These are phyloP conservation scores for Aphelidium insulamus DNA, from an alignment of 371 early-diverging fungal genomes.

Conservation along the genomic window DNA sequence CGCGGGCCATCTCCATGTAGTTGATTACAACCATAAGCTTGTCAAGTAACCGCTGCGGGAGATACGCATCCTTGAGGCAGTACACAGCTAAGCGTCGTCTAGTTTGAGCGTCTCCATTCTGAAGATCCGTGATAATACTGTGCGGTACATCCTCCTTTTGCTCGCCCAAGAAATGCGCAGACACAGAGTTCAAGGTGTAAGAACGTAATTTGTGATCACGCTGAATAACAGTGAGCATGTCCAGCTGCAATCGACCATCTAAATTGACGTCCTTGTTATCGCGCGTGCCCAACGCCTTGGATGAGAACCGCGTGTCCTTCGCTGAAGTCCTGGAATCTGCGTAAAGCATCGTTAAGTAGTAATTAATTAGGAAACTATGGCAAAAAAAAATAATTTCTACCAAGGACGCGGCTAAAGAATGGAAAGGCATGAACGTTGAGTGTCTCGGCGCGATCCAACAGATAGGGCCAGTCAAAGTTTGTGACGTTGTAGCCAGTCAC, in stretches of 20 bases:
- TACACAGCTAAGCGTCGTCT: conserved; percentile 94
- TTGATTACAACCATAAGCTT: conserved; percentile 95
- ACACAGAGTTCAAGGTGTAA: conserved; percentile 94
- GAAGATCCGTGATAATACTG: conserved; percentile 90
- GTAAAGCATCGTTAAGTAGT: conserved; percentile 1
- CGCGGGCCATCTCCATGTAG: conserved; percentile 97
- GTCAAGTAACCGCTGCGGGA: conserved; percentile 91
- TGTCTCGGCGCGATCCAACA: conserved; percentile 77
- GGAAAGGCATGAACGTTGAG: conserved; percentile 55
- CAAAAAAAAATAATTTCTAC: neutral
- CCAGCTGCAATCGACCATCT: conserved; percentile 91
- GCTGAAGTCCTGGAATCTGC: conserved; percentile 35
- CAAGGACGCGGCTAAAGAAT: conserved; percentile 55
- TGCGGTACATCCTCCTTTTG: conserved; percentile 99
- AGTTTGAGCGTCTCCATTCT: conserved; percentile 86
- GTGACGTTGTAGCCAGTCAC: conserved; percentile 97
- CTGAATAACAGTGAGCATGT: conserved; percentile 88
- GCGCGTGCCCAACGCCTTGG: conserved; percentile 82
- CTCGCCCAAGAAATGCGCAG: conserved; percentile 89
- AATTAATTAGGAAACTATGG: neutral
- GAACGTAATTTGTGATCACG: conserved; percentile 94
- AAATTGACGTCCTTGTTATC: conserved; percentile 70
- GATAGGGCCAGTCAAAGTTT: conserved; percentile 96
- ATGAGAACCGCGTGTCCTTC: conserved; percentile 63
- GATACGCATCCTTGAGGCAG: conserved; percentile 95